Evolutionary conservation across 768 basidiomycete genomes (phyloP), one percentile per base, ranked within the genome.

Genomic region (Trichaptum fuscoviolaceum): DNA sequence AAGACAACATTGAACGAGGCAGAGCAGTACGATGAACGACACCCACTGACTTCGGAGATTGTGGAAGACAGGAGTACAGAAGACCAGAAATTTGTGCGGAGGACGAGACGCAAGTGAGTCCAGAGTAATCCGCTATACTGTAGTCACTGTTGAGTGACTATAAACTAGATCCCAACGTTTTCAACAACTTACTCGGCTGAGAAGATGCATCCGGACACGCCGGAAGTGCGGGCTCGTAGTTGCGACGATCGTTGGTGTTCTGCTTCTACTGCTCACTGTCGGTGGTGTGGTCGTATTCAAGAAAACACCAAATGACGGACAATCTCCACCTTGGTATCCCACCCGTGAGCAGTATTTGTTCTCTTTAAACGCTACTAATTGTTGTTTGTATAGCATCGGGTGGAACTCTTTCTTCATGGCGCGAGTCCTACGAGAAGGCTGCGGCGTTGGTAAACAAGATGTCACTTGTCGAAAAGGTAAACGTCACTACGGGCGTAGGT

Each of bases 401-500:
- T 25, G 59, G 59, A 61, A 61, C 23, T 61, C 25, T 61, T 24
- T 24, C 59, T 25, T 61, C 59, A 5, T 61, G 59, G 59, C 59
- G 59, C 15, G 15, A 25, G 23, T 61, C 59, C 59, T 61, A 61
- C 59, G 59, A 61, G 15, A 61, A 61, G 23, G 59, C 59, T 61
- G 59, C 59, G 8, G 30, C 24, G 24, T 24, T 61, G 59, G 59
- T 61, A 23, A 25, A 34, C 15, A 2, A 61, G 30, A 61, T 67
- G 27, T 64, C 67, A 20, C 57, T 75, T 24, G 42, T 66, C 10
- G 74, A 75, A 26, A 75, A 75, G 59, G 74, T 72, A 8, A 70
- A 70, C 35, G 64, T 74, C 8, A 72, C 70, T 23, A 75, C 74
- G 3, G 73, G 73, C 63, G 63, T 35, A 52, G 63, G 64, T 60